Conservation (phyloP, 2,329 filamentous ascomycete species). For the Alternaria metachromatica region DNA sequence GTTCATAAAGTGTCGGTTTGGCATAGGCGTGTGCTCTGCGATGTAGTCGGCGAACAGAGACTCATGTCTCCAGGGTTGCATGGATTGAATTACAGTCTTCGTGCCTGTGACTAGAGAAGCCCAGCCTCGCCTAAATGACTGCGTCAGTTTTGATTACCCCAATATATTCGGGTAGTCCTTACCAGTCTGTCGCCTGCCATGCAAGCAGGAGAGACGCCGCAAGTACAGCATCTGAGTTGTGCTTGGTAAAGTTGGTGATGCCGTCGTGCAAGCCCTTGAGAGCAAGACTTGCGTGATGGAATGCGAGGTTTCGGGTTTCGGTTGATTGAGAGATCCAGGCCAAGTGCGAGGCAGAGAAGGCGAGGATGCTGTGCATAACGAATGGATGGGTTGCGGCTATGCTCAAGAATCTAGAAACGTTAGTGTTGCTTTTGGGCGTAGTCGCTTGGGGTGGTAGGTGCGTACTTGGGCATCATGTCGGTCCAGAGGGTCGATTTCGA, state of each 20-base stretch:
- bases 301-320: conserved; percentile 85
- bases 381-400: conserved; percentile 83
- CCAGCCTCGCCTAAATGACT: conserved; percentile 77
- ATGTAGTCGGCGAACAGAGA: conserved; percentile 86
- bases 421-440: conserved; percentile 20
- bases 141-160: conserved; percentile 13
- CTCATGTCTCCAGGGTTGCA: conserved; percentile 90
- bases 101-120: conserved; percentile 91
- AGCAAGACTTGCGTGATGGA: conserved; percentile 85
- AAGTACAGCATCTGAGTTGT: conserved; percentile 88
- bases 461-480: conserved; percentile 88
- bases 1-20: conserved; percentile 57
- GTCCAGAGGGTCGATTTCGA: conserved; percentile 92
- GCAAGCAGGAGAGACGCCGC: conserved; percentile 90
- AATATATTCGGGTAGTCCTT: conserved; percentile 50
- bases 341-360: conserved; percentile 93
- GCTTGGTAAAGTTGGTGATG: conserved; percentile 81
- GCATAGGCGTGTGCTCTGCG: conserved; percentile 67
- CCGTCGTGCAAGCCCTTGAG: conserved; percentile 88
- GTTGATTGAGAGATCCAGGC: conserved; percentile 87
- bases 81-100: conserved; percentile 86
- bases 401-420: conserved; percentile 71
- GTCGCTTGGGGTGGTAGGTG: conserved; percentile 33
- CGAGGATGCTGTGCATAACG: conserved; percentile 92
- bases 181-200: conserved; percentile 98